Base-by-base conservation (phyloP, 495 filamentous ascomycete genomes). In the Gamarada debralockiae region DNA sequence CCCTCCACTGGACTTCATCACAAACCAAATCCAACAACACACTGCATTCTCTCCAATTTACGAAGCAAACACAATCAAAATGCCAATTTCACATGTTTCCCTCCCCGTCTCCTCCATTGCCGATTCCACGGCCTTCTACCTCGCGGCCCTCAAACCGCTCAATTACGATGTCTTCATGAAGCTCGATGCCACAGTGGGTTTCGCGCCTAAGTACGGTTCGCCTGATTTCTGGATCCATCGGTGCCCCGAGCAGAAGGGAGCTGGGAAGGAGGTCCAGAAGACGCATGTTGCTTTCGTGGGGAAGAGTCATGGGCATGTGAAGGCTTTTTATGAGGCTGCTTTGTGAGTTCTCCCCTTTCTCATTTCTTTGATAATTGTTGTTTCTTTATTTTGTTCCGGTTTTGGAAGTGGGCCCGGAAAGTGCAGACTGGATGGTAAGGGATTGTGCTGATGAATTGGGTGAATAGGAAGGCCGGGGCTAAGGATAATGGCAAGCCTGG, bases 221-320 rank as follows among this genome's bases (percentile, higher is more conserved):
- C 70, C 73, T 2, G 70, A 76, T 55, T 71, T 76, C 51, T 75
- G 72, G 71, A 33, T 69, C 23, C 68, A 70, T 47, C 33, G 25
- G 8, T 56, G 54, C 44, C 36, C 52, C 15, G 34, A 47, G 24
- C 21, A 39, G 13, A n/a, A 18, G 34, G 53, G 9, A 42, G 53
- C 23, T 20, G 44, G 27, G 23, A 43, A 29, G 46, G 33, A 57
- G 48, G 42, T 15, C 3, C 34, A 55, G 17, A 43, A 27, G 37
- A 47, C 58, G 3, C 68, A 69, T 37, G 47, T 70, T 44, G 66
- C 64, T 1, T 67, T 70, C 36, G 36, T 36, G 9, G 65, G 45
- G 17, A 50, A 33, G 0, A 61, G 53, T 22, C 46, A 38, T 9
- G 55, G 49, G 33, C 27, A 38, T 13, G 66, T 71, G 10, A 50